Percentiles rank a stretch among this genome's conserved stretches.
Evolutionary conservation across 2,329 filamentous ascomycete species (phyloP).

Genomic region (Polychaeton citri): DNA sequence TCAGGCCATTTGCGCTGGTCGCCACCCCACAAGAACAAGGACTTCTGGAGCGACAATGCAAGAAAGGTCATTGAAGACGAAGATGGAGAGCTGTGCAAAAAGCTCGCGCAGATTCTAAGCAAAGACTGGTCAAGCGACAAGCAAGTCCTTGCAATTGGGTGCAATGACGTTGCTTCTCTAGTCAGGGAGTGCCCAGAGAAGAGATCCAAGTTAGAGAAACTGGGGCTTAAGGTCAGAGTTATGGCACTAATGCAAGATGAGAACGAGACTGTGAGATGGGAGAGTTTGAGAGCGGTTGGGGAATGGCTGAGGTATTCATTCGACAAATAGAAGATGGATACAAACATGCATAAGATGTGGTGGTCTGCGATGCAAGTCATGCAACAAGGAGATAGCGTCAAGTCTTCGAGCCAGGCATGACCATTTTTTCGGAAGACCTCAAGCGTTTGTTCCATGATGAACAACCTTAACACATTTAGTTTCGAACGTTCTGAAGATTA

Average conservation of each 20-base stretch:
- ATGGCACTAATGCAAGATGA: slow-evolving; percentile 89
- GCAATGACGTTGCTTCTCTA: slow-evolving; percentile 79
- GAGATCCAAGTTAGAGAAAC: slow-evolving; percentile 63
- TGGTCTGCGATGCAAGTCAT: no score
- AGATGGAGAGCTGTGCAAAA: slow-evolving; percentile 63
- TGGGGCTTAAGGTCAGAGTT: slow-evolving; percentile 72
- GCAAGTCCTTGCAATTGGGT: slow-evolving; percentile 78
- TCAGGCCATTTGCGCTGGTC: slow-evolving; percentile 86
- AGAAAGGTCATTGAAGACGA: slow-evolving; percentile 73
- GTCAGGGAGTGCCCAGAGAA: slow-evolving; percentile 85
- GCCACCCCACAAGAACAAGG: slow-evolving; percentile 71
- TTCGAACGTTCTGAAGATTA: no score
- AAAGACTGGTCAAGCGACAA: slow-evolving; percentile 76
- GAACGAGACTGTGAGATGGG: slow-evolving; percentile 83
- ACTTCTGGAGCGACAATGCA: slow-evolving; percentile 88
- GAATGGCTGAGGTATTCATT: slow-evolving; percentile 64
- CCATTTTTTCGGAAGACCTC: no score
- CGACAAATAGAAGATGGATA: no score
- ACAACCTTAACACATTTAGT: no score
- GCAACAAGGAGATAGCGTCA: no score
- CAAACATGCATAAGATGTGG: no score
- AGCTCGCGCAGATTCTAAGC: slow-evolving; percentile 73
- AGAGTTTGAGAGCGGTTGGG: slow-evolving; percentile 73
- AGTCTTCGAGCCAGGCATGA: no score
- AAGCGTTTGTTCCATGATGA: no score